Evolutionary conservation across 345 rosid genomes (phyloP).

Genomic region (Noccaea caerulescens): DNA sequence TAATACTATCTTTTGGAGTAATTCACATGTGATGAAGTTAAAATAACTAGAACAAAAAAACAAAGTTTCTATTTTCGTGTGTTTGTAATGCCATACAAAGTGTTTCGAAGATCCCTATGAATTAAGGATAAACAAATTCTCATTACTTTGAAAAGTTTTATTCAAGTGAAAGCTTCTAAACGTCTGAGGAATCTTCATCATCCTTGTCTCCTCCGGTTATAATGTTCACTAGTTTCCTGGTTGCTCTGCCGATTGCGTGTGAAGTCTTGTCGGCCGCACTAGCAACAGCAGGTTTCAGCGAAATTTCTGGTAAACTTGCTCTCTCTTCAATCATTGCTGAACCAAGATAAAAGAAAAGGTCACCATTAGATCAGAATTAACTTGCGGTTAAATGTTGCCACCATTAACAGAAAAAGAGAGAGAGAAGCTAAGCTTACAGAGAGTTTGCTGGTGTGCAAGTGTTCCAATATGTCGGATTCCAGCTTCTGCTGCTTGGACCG

Average conservation of each 20-base stretch:
- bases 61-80: too few relatives aligned
- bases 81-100: neutral
- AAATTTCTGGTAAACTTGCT: slow-evolving; percentile 79
- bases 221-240: slow-evolving; percentile 68
- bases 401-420: neutral
- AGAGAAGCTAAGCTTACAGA: slow-evolving; percentile 51
- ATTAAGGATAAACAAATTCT: neutral
- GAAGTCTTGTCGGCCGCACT: slow-evolving; percentile 89
- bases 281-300: slow-evolving; percentile 74
- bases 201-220: slow-evolving; percentile 57
- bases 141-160: neutral
- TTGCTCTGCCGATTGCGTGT: slow-evolving; percentile 75
- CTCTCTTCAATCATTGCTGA: slow-evolving; percentile 93
- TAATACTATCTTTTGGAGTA: too few relatives aligned
- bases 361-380: neutral
- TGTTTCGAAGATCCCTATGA: too few relatives aligned
- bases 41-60: too few relatives aligned
- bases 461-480: slow-evolving; percentile 83
- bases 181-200: slow-evolving; percentile 25
- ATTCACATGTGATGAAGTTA: too few relatives aligned
- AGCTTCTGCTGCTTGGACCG: slow-evolving; percentile 87
- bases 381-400: neutral
- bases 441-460: slow-evolving; percentile 77
- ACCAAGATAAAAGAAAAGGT: slow-evolving; percentile 13
- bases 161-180: slow-evolving; percentile 5